Evolutionary conservation across 2,329 filamentous ascomycete genomes (phyloP).

Genomic region (Penicillium palitans): DNA sequence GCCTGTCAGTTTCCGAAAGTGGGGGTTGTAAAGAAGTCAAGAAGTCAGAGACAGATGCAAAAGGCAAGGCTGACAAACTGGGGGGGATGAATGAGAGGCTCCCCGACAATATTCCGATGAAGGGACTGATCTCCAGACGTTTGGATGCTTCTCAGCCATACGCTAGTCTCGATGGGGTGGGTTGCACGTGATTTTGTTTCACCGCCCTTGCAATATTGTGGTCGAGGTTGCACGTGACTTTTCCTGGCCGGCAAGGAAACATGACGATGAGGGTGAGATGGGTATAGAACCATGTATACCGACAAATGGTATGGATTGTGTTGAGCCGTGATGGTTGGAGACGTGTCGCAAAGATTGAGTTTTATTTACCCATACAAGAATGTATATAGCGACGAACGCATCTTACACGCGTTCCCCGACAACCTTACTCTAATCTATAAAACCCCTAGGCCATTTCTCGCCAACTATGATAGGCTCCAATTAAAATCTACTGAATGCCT

Average conservation of each 20-base stretch:
- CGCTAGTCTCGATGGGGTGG: constrained; percentile 20
- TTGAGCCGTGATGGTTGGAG: no score
- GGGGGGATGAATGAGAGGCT: constrained; percentile 26
- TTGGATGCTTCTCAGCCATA: constrained; percentile 31
- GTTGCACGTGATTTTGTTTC: constrained; percentile 23
- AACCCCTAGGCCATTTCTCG: no score
- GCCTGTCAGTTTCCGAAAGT: constrained; percentile 22
- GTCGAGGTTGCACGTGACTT: neutral
- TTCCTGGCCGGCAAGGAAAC: neutral
- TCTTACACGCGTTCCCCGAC: neutral
- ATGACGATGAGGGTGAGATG: neutral
- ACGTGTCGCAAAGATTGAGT: neutral
- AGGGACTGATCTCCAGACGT: constrained; percentile 29
- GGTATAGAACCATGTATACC: neutral
- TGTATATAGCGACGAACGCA: neutral
- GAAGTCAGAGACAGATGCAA: constrained; percentile 15
- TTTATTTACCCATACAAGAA: neutral
- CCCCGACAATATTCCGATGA: constrained; percentile 31
- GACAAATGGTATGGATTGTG: no score
- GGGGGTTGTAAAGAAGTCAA: constrained; percentile 7
- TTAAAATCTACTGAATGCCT: no score
- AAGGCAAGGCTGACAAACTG: constrained; percentile 27
- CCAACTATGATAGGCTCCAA: no score
- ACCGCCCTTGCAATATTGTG: constrained; percentile 1
- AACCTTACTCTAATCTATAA: neutral